phyloP scores from a whole-genome alignment of 305 asterid genomes.

The Fraxinus greggii region DNA sequence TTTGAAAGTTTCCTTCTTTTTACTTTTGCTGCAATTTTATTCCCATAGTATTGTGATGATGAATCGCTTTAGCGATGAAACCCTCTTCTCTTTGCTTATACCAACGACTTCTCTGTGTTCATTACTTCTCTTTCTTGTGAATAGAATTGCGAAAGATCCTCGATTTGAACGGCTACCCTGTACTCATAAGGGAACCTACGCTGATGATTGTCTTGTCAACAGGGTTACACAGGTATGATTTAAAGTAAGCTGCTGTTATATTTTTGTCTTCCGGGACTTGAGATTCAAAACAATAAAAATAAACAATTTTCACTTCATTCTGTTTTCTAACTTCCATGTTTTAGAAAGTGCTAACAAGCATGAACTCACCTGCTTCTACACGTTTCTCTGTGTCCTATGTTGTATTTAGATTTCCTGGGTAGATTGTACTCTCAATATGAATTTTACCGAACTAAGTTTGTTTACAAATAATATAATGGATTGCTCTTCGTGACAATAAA shows the following conservation, averaged over 20 bases:
- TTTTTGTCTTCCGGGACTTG: background rate
- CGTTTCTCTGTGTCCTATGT: background rate
- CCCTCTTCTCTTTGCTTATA: conserved; percentile 1
- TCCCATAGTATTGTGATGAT: conserved; percentile 3
- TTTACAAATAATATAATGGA: background rate
- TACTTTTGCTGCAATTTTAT: background rate
- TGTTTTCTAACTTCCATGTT: background rate
- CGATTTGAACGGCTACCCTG: conserved; percentile 99
- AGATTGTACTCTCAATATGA: background rate
- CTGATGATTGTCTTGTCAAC: conserved; percentile 93
- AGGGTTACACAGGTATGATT: conserved; percentile 82
- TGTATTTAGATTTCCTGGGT: background rate
- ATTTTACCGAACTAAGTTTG: conserved; percentile 4
- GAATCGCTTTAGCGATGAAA: background rate
- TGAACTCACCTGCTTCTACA: background rate
- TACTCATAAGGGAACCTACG: conserved; percentile 93
- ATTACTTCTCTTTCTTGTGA: background rate
- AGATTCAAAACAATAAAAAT: background rate
- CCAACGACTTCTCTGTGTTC: background rate
- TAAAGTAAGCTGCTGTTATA: conserved; percentile 1
- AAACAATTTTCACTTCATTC: background rate
- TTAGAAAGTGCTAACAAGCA: background rate
- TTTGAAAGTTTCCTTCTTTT: background rate
- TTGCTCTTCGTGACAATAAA: conserved; percentile 13
- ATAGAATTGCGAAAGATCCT: conserved; percentile 97